Conservation (phyloP, 306 rosid genomes). For the Quercus wislizeni region DNA sequence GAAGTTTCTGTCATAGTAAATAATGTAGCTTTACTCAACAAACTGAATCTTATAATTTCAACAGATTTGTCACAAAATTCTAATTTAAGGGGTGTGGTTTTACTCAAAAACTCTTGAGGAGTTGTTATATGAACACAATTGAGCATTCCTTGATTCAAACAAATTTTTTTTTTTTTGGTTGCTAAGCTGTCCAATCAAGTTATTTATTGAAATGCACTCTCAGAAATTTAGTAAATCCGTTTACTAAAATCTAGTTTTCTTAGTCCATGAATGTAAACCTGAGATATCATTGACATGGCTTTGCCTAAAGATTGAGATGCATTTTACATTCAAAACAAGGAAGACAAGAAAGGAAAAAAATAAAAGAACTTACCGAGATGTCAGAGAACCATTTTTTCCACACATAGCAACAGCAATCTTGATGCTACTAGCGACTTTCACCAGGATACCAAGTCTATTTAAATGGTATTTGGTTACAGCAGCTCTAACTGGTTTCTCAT, state of each 20-base stretch:
- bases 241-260: neutral
- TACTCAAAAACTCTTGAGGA: neutral
- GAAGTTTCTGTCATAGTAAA: constrained; percentile 50
- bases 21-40: constrained; percentile 22
- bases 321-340: neutral
- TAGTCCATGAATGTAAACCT: neutral
- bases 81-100: neutral
- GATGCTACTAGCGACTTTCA: constrained; percentile 57
- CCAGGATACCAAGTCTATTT: constrained; percentile 85
- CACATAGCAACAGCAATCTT: constrained; percentile 54
- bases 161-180: too few species aligned
- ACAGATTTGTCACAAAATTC: neutral
- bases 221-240: neutral
- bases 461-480: constrained; percentile 88
- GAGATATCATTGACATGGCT: neutral
- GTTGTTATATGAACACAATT: neutral
- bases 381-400: constrained; percentile 57
- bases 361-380: constrained; percentile 48
- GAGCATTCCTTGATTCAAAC: neutral
- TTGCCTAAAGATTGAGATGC: neutral
- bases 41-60: constrained; percentile 3
- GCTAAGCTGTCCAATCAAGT: neutral
- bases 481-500: constrained; percentile 92
- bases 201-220: neutral
- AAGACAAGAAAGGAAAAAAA: neutral